These are phyloP conservation scores for Colletotrichum higginsianum DNA, from an alignment of 2,329 filamentous ascomycete species.

Conservation along the genomic window DNA sequence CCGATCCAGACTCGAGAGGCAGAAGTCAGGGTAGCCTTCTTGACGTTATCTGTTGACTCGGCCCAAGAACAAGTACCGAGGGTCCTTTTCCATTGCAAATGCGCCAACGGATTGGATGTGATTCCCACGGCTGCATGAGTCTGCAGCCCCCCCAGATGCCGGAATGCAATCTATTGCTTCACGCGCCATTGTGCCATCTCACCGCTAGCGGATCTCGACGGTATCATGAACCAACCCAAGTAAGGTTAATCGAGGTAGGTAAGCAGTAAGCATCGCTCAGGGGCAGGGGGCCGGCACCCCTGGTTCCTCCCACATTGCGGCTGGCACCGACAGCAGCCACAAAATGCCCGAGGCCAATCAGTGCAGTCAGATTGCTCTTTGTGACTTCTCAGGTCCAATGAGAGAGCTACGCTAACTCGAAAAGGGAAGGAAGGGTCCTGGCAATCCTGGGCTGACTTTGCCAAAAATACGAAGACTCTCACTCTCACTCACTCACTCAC, in stretches of 20 bases:
- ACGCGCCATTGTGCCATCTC: constrained; percentile 3
- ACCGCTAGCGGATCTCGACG: not conserved
- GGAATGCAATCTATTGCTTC: constrained; percentile 12
- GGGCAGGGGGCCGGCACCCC: constrained; percentile 30
- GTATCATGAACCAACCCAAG: constrained; percentile 19
- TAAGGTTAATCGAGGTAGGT: constrained; percentile 12
- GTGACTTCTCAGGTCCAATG: constrained; percentile 20
- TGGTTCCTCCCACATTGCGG: constrained; percentile 27
- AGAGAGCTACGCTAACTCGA: not conserved
- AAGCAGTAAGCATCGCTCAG: constrained; percentile 28
- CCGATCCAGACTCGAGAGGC: not conserved
- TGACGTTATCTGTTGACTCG: constrained; percentile 3
- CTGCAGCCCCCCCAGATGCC: not conserved
- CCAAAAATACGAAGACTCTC: constrained; percentile 37
- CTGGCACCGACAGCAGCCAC: constrained; percentile 29
- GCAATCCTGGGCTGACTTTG: constrained; percentile 2
- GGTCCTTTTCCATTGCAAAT: not conserved
- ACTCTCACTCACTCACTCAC: not conserved
- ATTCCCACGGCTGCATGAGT: not conserved
- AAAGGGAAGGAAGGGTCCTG: constrained; percentile 17
- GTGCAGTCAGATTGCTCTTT: not conserved
- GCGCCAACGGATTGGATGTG: not conserved
- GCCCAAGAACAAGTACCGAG: not conserved
- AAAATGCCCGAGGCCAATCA: constrained; percentile 20
- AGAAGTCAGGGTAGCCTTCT: not conserved